Base-by-base conservation (phyloP, 2,329 filamentous ascomycete species). In the Plectosphaerella sp. region DNA sequence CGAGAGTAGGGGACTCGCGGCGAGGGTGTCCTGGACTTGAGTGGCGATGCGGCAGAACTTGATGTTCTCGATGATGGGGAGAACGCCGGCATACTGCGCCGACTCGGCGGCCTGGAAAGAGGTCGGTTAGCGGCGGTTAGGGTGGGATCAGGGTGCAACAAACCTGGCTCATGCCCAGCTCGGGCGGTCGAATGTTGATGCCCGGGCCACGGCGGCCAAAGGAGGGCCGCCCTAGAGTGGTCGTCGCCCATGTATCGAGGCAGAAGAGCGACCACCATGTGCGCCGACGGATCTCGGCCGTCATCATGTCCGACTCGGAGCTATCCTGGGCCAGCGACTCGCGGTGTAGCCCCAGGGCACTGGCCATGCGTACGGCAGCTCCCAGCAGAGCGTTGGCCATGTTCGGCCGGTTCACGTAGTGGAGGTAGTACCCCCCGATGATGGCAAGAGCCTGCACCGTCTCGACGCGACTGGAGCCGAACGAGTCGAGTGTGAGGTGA, bases 1-100 rank as follows among this genome's bases (percentile, higher is more conserved):
- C 14, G 79, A 77, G 2, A 89, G 77, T 1, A 89, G 73, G 0
- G 88, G 86, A 2, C 83, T 80, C 49, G 86, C 82, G 14, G 87
- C 86, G 3, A 93, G 76, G 49, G 84, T 79, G 61, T 93, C 88
- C 64, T 93, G 89, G 52, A 92, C 87, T 54, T 83, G 80, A 0
- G 88, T 90, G n/a, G 87, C 85, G 54, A 93, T 88, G 65, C 87
- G 87, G 71, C 87, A 90, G 67, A 92, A 92, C 48, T 85, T 83
- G 57, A 89, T 86, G 64, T 89, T 89, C 66, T 92, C 86, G 28
- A 89, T 82, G 14, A 91, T 69, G 1, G 87, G 87, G 4, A 91
- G 75, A 51, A 88, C 83, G 51, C 84, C 83, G 2, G 85, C 77
- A 45, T 87, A 75, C 59, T 83, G 83, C 1, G 71, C 74, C 37